Percentiles rank a stretch among this genome's conserved stretches.
Conservation (phyloP, 148 eudicot species). For the Nepenthes gracilis region DNA sequence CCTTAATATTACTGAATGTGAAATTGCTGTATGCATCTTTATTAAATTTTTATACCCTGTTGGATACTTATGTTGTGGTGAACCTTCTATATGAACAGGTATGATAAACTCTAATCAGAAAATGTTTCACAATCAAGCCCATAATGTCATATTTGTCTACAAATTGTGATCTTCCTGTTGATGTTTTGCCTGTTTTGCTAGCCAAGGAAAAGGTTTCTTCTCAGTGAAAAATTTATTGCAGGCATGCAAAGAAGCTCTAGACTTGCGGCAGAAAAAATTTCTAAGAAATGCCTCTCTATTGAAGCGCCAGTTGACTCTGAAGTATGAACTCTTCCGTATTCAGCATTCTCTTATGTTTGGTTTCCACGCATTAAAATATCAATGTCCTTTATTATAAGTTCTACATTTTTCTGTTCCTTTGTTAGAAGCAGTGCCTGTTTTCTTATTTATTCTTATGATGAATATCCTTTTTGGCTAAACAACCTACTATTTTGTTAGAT, state of each 20-base stretch:
- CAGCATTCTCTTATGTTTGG: neutral
- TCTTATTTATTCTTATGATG: neutral
- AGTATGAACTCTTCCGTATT: constrained; percentile 32
- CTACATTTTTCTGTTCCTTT: constrained; percentile 1
- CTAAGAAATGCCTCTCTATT: constrained; percentile 51
- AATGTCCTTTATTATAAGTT: neutral
- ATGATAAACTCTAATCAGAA: neutral
- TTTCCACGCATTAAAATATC: neutral
- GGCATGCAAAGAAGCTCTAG: constrained; percentile 56
- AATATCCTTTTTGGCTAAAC: neutral
- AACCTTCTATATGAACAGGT: neutral
- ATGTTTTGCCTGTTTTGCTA: neutral
- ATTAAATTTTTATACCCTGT: too few species aligned
- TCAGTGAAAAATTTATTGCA: constrained; percentile 8
- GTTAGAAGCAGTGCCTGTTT: constrained; percentile 2
- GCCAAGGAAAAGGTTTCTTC: neutral
- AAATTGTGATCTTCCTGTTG: neutral
- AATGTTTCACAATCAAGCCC: neutral
- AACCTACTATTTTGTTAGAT: constrained; percentile 29
- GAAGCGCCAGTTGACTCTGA: constrained; percentile 81
- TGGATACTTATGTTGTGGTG: too few species aligned
- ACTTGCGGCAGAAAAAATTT: constrained; percentile 52
- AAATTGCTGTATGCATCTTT: too few species aligned
- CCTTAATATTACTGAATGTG: too few species aligned
- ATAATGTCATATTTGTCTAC: neutral